Evolutionary conservation across 345 rosid species (phyloP).

Genomic region (Dipteronia sinensis): DNA sequence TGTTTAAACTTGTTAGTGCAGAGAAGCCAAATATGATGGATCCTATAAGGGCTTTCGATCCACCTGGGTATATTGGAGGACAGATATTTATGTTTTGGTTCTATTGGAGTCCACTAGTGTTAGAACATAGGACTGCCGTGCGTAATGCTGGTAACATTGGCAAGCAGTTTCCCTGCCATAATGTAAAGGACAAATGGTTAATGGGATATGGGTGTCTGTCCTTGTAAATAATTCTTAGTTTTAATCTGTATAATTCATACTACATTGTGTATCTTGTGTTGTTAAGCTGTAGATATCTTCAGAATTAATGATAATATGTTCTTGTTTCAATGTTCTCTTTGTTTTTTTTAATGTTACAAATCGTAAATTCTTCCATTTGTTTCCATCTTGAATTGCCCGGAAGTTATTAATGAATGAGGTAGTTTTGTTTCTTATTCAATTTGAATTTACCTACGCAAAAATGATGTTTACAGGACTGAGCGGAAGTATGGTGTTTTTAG

Average conservation of each 20-base stretch:
- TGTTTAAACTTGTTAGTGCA: background rate
- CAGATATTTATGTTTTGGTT: background rate
- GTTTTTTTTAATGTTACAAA: background rate
- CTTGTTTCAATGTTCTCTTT: background rate
- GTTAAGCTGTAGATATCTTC: background rate
- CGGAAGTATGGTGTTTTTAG: slow-evolving; percentile 87
- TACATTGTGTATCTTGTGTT: background rate
- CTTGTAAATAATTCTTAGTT: background rate
- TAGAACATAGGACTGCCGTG: background rate
- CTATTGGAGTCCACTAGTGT: background rate
- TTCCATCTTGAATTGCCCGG: background rate
- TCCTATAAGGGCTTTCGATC: background rate
- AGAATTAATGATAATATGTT: background rate
- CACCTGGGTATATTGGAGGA: background rate
- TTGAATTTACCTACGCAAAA: background rate
- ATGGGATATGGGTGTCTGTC: background rate
- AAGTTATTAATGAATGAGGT: background rate
- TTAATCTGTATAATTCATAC: background rate
- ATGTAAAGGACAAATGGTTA: background rate
- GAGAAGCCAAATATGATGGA: background rate
- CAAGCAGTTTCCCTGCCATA: background rate
- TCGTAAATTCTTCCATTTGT: background rate
- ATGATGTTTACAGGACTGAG: slow-evolving; percentile 59
- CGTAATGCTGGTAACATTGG: background rate
- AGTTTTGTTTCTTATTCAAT: background rate